Evolutionary conservation across 108 stramenopile species (phyloP).

Genomic region (Fragilaria crotonensis): DNA sequence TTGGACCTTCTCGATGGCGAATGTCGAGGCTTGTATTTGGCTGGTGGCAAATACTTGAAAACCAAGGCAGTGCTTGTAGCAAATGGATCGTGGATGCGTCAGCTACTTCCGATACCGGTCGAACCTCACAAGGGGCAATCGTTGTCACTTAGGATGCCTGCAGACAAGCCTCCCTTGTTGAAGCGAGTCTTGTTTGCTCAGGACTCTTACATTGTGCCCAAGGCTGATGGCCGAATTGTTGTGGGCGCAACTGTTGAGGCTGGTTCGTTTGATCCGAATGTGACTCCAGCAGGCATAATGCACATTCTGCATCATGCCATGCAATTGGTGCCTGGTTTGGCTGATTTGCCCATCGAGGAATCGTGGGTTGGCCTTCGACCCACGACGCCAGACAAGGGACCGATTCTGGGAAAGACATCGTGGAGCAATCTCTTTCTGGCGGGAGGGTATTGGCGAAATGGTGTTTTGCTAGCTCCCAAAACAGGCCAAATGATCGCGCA

Average conservation of each 20-base stretch:
- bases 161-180: slow-evolving; percentile 44
- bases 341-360: slow-evolving; percentile 76
- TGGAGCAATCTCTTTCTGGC: slow-evolving; percentile 83
- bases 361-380: slow-evolving; percentile 92
- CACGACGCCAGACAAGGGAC: slow-evolving; percentile 87
- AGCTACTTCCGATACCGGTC: slow-evolving; percentile 86
- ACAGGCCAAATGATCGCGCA: slow-evolving; percentile 59
- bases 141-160: slow-evolving; percentile 70
- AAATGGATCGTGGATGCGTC: slow-evolving; percentile 91
- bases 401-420: slow-evolving; percentile 77
- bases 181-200: slow-evolving; percentile 82
- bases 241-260: slow-evolving; percentile 90
- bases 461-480: slow-evolving; percentile 87
- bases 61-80: slow-evolving; percentile 65
- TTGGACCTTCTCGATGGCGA: slow-evolving; percentile 44
- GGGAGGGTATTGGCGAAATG: slow-evolving; percentile 95
- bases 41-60: slow-evolving; percentile 45
- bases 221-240: slow-evolving; percentile 86
- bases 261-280: slow-evolving; percentile 60
- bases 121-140: slow-evolving; percentile 91
- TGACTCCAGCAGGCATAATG: slow-evolving; percentile 76
- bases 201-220: slow-evolving; percentile 93
- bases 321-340: slow-evolving; percentile 71
- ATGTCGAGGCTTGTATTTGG: slow-evolving; percentile 49
- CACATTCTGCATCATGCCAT: slow-evolving; percentile 59